Conservation (phyloP, 1,284 basidiomycete genomes). For the Ustilago cynodontis region DNA sequence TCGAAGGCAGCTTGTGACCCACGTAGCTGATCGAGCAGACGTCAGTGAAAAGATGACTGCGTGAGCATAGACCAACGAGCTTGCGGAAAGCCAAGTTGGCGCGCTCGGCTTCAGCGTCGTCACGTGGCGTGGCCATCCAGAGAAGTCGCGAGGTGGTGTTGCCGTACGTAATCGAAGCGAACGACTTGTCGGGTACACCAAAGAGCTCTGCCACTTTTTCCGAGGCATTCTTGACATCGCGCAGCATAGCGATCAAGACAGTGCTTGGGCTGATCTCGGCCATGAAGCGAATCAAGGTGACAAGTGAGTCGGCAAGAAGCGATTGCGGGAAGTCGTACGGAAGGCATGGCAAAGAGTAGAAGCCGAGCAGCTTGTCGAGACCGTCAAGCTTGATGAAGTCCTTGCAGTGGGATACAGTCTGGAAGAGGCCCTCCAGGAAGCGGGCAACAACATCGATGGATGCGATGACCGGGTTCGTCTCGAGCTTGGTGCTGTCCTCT, state of each 20-base stretch:
- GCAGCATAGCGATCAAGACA: slow-evolving; percentile 80
- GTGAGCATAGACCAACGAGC: slow-evolving; percentile 82
- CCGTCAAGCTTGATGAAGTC: slow-evolving; percentile 89
- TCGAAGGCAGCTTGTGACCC: slow-evolving; percentile 81
- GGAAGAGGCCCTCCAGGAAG: slow-evolving; percentile 88
- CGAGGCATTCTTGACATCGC: slow-evolving; percentile 80
- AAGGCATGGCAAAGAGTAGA: slow-evolving; percentile 86
- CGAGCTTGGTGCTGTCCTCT: slow-evolving; percentile 46
- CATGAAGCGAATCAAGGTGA: slow-evolving; percentile 88
- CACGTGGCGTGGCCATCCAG: slow-evolving; percentile 36
- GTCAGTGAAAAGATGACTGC: slow-evolving; percentile 86
- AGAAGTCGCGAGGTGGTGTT: slow-evolving; percentile 43
- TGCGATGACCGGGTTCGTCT: slow-evolving; percentile 56
- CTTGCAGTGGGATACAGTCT: slow-evolving; percentile 84
- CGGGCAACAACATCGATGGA: slow-evolving; percentile 66
- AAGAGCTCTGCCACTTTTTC: slow-evolving; percentile 81
- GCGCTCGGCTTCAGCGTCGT: slow-evolving; percentile 71
- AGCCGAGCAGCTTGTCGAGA: slow-evolving; percentile 79
- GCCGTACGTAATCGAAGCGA: slow-evolving; percentile 39
- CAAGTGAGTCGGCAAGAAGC: slow-evolving; percentile 83
- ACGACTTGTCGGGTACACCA: slow-evolving; percentile 62
- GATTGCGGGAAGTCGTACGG: slow-evolving; percentile 90
- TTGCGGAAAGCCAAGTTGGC: slow-evolving; percentile 81
- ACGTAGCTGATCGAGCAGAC: slow-evolving; percentile 85
- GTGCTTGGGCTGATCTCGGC: slow-evolving; percentile 85